Conservation (phyloP, 257 asterid species). For the Solanum microdontum region DNA sequence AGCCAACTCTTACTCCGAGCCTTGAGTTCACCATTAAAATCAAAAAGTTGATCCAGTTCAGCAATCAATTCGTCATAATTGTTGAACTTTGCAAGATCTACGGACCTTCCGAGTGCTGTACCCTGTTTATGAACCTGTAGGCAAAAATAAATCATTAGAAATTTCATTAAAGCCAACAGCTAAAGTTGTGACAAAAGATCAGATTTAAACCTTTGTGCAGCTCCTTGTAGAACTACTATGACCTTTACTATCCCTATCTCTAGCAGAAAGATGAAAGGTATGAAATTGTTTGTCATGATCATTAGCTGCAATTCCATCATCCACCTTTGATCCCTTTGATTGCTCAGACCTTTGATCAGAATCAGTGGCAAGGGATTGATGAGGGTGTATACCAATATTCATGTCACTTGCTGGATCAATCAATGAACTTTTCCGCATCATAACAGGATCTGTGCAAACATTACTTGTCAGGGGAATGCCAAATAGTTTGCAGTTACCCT, state of each 20-base stretch:
- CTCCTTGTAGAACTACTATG: constrained; percentile 65
- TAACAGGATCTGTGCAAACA: constrained; percentile 30
- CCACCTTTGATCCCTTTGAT: constrained; percentile 48
- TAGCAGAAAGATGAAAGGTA: constrained; percentile 17
- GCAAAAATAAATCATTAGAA: not conserved
- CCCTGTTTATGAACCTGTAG: constrained; percentile 96
- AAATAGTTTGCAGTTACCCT: constrained; percentile 69
- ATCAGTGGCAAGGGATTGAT: constrained; percentile 30
- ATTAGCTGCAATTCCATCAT: constrained; percentile 24
- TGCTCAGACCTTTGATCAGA: constrained; percentile 45
- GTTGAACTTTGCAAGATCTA: constrained; percentile 75
- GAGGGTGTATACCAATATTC: constrained; percentile 23
- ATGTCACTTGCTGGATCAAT: constrained; percentile 20
- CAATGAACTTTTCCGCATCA: constrained; percentile 13
- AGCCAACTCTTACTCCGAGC: constrained; percentile 66
- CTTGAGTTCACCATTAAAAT: constrained; percentile 76
- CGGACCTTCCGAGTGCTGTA: constrained; percentile 91
- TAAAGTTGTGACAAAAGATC: not conserved
- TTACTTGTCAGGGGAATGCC: constrained; percentile 59
- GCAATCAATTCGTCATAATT: constrained; percentile 61
- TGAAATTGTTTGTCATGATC: constrained; percentile 57
- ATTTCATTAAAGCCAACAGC: not conserved
- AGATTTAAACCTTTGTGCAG: constrained; percentile 75
- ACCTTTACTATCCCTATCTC: constrained; percentile 52
- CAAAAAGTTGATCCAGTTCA: constrained; percentile 75